Base-by-base conservation (phyloP, 768 basidiomycete genomes). In the Polyporus arcularius region DNA sequence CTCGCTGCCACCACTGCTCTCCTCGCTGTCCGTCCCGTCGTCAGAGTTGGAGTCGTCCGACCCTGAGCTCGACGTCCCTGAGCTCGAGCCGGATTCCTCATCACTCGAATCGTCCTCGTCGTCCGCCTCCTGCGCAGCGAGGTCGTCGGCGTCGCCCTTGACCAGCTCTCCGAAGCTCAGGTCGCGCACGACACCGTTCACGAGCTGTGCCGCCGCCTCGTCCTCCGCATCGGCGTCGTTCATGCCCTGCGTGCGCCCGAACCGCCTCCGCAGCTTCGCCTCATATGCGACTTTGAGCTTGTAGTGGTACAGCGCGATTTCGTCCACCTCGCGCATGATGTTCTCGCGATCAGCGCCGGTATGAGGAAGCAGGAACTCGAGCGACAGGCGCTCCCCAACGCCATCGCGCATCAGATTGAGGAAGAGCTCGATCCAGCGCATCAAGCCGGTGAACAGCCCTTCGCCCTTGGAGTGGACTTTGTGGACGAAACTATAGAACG, bases 381-480 rank as follows among this genome's bases (percentile, higher is more conserved):
- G 85, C 65, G 88, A 90, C 70, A 97, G 76, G 10, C 68, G 72
- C 43, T 78, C 68, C 10, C 92, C 90, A 5, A 98, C 74, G 4
- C 97, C 97, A 61, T 96, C 94, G 11, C 97, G 90, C 49, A 95
- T 85, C 55, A 91, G 84, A 28, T 90, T 90, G 60, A 98, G 81
- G 78, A 98, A 98, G 39, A 92, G 84, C 74, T 98, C 96, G 73
- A 97, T 90, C 97, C 97, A 99, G 41, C 81, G 84, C 94, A 98
- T 98, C 58, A 99, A 85, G 68, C 82, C 85, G 69, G 95, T 90
- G 73, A 99, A 99, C 12, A 99, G 82, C 21, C 88, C 90, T 69
- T 95, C 90, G 39, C 97, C 97, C 72, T 98, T 98, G 47, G 94
- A 89, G 70, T 99, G 97, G 2, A 99, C 97, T 67, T 96, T 97